Evolutionary conservation across 2,329 filamentous ascomycete species (phyloP).

Genomic region (Didymella exigua): DNA sequence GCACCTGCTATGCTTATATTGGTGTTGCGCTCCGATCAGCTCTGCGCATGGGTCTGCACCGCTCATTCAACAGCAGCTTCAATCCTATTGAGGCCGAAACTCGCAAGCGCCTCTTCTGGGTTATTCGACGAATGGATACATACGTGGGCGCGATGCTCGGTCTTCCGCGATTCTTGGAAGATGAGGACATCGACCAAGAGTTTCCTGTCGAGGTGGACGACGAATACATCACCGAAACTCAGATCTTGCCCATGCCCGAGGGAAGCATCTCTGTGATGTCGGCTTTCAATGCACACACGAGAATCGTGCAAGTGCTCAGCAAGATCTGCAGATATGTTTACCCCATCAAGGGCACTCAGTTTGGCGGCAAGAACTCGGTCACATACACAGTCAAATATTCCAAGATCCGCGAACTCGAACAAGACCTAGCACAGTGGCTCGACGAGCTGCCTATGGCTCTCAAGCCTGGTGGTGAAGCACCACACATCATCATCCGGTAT

Average conservation of each 20-base stretch:
- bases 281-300: constrained; percentile 65
- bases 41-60: constrained; percentile 58
- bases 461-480: constrained; percentile 77
- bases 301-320: constrained; percentile 61
- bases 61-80: constrained; percentile 55
- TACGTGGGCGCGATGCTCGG: constrained; percentile 59
- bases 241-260: constrained; percentile 60
- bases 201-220: constrained; percentile 56
- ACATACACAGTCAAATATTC: constrained; percentile 68
- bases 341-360: constrained; percentile 60
- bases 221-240: constrained; percentile 57
- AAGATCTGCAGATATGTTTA: constrained; percentile 70
- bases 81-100: constrained; percentile 56
- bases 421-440: constrained; percentile 67
- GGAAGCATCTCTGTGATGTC: constrained; percentile 62
- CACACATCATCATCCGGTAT: constrained; percentile 77
- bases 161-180: constrained; percentile 55
- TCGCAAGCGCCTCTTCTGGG: constrained; percentile 59
- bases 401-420: constrained; percentile 68
- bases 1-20: constrained; percentile 60
- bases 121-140: constrained; percentile 58
- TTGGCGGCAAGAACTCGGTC: constrained; percentile 48
- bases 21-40: constrained; percentile 58
- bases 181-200: constrained; percentile 58
- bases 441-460: constrained; percentile 74